Evolutionary conservation across 192 early-diverging fungal genomes (phyloP).

Genomic region (Paraglomus occultum): DNA sequence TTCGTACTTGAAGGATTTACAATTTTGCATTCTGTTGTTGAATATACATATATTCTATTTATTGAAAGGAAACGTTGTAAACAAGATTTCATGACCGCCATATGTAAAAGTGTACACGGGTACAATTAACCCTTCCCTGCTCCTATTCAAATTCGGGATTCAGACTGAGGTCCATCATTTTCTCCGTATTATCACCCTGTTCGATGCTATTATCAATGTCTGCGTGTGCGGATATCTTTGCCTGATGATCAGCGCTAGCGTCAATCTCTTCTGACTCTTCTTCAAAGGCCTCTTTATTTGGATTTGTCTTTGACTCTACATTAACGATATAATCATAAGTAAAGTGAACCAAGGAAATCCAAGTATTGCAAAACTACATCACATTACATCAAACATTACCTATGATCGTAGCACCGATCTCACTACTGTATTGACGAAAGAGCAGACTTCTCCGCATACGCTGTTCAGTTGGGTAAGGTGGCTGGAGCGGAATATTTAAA

Average conservation of each 20-base stretch:
- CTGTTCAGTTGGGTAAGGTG: constrained; percentile 47
- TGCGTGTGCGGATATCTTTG: constrained; percentile 1
- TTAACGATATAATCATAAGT: background rate
- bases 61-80: no score
- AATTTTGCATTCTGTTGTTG: no score
- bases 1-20: no score
- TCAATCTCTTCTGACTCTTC: constrained; percentile 32
- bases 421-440: constrained; percentile 39
- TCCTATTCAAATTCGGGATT: constrained; percentile 40
- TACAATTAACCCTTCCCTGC: background rate
- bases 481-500: constrained; percentile 35
- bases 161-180: constrained; percentile 40
- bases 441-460: constrained; percentile 40
- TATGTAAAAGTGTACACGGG: background rate
- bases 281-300: constrained; percentile 31
- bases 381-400: constrained; percentile 29
- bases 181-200: constrained; percentile 7
- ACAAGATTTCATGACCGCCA: no score
- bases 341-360: background rate
- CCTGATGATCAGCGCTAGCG: constrained; percentile 17
- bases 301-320: background rate
- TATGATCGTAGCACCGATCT: constrained; percentile 2
- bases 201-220: constrained; percentile 6
- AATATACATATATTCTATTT: no score
- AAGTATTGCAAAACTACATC: background rate